These are phyloP conservation scores for Berkeleyomyces rouxiae DNA, from an alignment of 2,329 filamentous ascomycete genomes.

Conservation along the genomic window DNA sequence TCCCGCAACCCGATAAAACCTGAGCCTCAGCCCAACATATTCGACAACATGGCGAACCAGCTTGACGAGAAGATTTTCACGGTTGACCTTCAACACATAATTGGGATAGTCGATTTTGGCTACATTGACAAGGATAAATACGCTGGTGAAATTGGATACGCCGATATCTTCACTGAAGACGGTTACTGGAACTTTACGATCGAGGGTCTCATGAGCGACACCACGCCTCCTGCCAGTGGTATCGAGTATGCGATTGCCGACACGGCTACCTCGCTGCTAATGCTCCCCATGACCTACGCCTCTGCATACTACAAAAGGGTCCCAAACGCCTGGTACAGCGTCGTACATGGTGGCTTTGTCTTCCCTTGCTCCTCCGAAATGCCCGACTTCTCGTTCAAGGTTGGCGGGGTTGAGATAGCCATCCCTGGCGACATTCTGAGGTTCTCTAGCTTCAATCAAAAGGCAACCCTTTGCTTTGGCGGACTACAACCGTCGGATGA, in stretches of 20 bases:
- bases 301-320: constrained; percentile 33
- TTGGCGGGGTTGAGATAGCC: constrained; percentile 43
- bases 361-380: constrained; percentile 28
- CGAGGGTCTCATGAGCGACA: constrained; percentile 35
- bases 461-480: constrained; percentile 44
- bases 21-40: constrained; percentile 27
- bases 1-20: constrained; percentile 29
- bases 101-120: constrained; percentile 57
- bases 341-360: constrained; percentile 27
- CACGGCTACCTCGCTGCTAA: constrained; percentile 46
- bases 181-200: constrained; percentile 30
- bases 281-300: constrained; percentile 37
- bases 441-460: constrained; percentile 30
- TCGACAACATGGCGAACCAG: constrained; percentile 19
- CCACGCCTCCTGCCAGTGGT: not conserved
- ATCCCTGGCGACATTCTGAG: constrained; percentile 36
- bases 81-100: constrained; percentile 44
- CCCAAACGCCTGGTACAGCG: constrained; percentile 25
- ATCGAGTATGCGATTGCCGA: constrained; percentile 26
- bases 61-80: constrained; percentile 32
- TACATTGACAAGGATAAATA: constrained; percentile 48
- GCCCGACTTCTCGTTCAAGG: constrained; percentile 35
- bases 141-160: constrained; percentile 40
- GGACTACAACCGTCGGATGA: constrained; percentile 35
- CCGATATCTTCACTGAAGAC: constrained; percentile 37